These are phyloP conservation scores for Neurospora sublineolata DNA, from an alignment of 495 filamentous ascomycete genomes.

Conservation along the genomic window DNA sequence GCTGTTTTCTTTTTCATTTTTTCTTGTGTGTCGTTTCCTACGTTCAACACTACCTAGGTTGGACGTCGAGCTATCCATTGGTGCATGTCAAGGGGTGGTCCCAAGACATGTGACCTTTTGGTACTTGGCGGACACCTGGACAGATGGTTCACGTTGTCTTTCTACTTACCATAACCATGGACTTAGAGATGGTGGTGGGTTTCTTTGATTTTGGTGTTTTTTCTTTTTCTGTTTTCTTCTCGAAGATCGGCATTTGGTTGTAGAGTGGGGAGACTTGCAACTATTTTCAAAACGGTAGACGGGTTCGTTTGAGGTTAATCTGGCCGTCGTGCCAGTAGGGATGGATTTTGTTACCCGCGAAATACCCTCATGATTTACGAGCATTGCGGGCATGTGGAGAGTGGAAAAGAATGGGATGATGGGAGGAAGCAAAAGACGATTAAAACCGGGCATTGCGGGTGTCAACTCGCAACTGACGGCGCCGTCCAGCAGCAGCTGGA, in stretches of 20 bases:
- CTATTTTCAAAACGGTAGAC: not conserved
- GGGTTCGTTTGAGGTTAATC: not conserved
- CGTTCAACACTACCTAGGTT: not conserved
- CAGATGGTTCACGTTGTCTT: not conserved
- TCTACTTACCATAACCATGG: not conserved
- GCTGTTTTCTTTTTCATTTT: slow-evolving; percentile 3
- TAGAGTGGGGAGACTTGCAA: not conserved
- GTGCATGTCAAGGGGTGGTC: not conserved
- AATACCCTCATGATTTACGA: slow-evolving; percentile 3
- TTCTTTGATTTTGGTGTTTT: not conserved
- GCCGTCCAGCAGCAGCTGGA: not conserved
- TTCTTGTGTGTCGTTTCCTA: not conserved
- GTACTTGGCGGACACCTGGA: not conserved
- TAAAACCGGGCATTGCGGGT: not conserved
- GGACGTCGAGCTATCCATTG: not conserved
- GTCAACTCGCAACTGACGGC: not conserved
- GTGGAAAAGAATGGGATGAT: not conserved
- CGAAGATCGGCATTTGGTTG: not conserved
- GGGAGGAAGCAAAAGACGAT: not conserved
- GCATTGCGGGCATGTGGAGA: not conserved
- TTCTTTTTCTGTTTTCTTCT: not conserved
- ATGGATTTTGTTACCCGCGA: not conserved
- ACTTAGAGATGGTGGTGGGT: not conserved
- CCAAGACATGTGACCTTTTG: not conserved
- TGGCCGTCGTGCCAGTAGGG: not conserved